Evolutionary conservation across 2,329 filamentous ascomycete genomes (phyloP).

Genomic region (Pseudogymnoascus sp.): DNA sequence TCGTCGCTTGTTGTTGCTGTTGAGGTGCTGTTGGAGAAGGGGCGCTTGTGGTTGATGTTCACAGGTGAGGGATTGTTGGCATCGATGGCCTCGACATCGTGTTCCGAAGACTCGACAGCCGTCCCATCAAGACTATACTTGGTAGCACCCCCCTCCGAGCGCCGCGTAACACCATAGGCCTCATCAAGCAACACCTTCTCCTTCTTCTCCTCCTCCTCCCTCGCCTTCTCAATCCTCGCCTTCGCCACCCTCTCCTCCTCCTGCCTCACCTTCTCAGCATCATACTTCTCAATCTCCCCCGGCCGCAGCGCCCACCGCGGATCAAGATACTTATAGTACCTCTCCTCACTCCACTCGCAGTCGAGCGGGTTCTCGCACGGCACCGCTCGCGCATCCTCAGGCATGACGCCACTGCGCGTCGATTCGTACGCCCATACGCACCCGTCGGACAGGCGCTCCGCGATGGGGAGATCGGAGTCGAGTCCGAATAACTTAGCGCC

Average conservation of each 20-base stretch:
- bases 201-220: slow-evolving; percentile 26
- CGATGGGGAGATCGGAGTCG: slow-evolving; percentile 52
- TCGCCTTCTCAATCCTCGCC: slow-evolving; percentile 33
- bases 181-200: slow-evolving; percentile 3
- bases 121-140: background rate
- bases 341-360: slow-evolving; percentile 27
- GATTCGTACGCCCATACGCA: slow-evolving; percentile 62
- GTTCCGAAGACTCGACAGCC: background rate
- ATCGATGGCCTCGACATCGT: background rate
- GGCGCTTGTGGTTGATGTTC: background rate
- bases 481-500: slow-evolving; percentile 54
- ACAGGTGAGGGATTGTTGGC: background rate
- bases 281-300: slow-evolving; percentile 35
- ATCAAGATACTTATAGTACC: slow-evolving; percentile 23
- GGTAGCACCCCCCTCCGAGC: background rate
- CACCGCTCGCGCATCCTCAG: slow-evolving; percentile 43
- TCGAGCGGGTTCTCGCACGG: slow-evolving; percentile 34
- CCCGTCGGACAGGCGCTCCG: slow-evolving; percentile 54
- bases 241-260: slow-evolving; percentile 26
- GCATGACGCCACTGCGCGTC: slow-evolving; percentile 57
- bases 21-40: background rate
- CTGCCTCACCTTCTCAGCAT: slow-evolving; percentile 31
- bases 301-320: slow-evolving; percentile 37
- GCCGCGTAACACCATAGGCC: background rate
- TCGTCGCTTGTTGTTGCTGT: background rate